phyloP scores from a whole-genome alignment of 2,329 filamentous ascomycete genomes.

The Aspergillus neotritici region DNA sequence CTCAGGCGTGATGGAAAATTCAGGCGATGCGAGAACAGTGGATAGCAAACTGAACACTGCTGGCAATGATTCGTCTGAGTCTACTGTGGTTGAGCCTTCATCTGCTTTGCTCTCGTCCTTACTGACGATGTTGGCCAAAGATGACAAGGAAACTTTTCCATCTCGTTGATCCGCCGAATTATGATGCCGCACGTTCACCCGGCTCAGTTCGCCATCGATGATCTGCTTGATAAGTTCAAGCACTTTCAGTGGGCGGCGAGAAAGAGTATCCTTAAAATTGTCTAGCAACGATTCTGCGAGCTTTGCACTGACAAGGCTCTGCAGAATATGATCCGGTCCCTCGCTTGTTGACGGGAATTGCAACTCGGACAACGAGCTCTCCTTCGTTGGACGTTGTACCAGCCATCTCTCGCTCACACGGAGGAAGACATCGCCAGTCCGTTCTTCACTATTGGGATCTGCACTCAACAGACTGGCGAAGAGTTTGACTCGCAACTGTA shows the following conservation, averaged over 20 bases:
- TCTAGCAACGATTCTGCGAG: slow-evolving; percentile 38
- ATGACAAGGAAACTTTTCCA: slow-evolving; percentile 29
- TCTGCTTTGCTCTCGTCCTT: slow-evolving; percentile 13
- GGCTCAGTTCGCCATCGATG: slow-evolving; percentile 32
- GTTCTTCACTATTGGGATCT: slow-evolving; percentile 37
- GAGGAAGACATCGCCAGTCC: slow-evolving; percentile 38
- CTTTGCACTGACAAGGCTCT: slow-evolving; percentile 37
- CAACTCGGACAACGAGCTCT: slow-evolving; percentile 6
- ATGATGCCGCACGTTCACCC: slow-evolving; percentile 7
- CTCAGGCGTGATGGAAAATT: slow-evolving; percentile 30
- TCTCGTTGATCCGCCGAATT: slow-evolving; percentile 4
- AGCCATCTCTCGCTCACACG: slow-evolving; percentile 40
- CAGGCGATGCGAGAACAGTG: slow-evolving; percentile 38
- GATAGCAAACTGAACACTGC: slow-evolving; percentile 40
- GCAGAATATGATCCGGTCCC: slow-evolving; percentile 25
- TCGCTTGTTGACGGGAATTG: slow-evolving; percentile 15
- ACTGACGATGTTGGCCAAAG: slow-evolving; percentile 31
- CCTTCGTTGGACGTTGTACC: slow-evolving; percentile 18
- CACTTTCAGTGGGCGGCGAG: slow-evolving; percentile 35
- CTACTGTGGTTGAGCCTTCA: slow-evolving; percentile 12
- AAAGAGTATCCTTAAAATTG: slow-evolving; percentile 40
- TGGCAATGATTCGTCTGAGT: slow-evolving; percentile 34
- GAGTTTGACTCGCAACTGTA: slow-evolving; percentile 34
- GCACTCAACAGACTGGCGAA: slow-evolving; percentile 33
- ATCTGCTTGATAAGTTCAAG: slow-evolving; percentile 40